Base-by-base conservation (phyloP, 108 stramenopile genomes). In the Nitzschia sp. region DNA sequence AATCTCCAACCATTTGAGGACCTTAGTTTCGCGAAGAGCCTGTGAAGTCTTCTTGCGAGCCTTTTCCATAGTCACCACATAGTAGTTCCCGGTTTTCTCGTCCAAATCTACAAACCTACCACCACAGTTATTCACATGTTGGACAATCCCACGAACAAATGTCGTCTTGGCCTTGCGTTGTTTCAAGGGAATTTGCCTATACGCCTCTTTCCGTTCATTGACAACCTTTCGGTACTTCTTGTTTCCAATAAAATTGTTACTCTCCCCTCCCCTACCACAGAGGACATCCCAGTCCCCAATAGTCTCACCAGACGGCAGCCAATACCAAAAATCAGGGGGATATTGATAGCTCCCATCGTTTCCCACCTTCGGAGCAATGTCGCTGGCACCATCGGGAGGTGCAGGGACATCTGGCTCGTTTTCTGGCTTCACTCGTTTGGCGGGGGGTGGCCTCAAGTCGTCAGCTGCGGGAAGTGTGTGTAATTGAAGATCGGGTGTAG, bases 211-310 rank as follows among this genome's bases (percentile, higher is more conserved):
- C 17, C 58, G 51, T 21, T 73, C 73, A 50, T 57, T 37, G 15
- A 73, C 39, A n/a, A 67, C 26, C 19, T 41, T 73, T 41, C 73
- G 65, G 41, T 73, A 73, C 20, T 42, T 57, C 29, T 57, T 56
- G 65, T 73, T 73, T 3, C 73, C 73, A 51, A 73, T 55, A 50
- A 43, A 67, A 50, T 73, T 66, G 51, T 73, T 73, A 57, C 51
- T 53, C 41, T 73, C 73, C 39, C 73, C 73, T 6, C 73, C 73
- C 17, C 73, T 56, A 21, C 73, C 73, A 52, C 73, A 73, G 12
- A 73, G 65, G 15, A 73, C 73, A 37, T 73, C 73, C 73, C 73
- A 73, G 29, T 73, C 64, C 10, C 73, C 65, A 21, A 73, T 19
- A 5, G 53, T 24, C 41, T 73, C 65, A 37, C 52, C 59, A 9